A percentile compares a stretch with the other conserved stretches of the same genome.
Conservation (phyloP, 1,139 yeast species). For the Debaryomyces coudertii region DNA sequence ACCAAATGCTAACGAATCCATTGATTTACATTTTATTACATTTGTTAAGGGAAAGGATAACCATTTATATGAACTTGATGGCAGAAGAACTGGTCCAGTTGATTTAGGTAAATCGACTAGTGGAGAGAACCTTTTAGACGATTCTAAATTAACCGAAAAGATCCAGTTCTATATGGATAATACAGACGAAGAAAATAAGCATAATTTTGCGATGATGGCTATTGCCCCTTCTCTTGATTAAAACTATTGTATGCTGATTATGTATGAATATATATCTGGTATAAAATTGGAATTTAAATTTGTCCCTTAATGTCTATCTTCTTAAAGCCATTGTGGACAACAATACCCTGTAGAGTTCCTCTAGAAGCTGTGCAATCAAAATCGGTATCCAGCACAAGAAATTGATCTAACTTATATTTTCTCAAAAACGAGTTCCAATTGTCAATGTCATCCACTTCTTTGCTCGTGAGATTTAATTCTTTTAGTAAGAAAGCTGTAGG, state of each 20-base stretch:
- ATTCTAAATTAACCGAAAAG: slow-evolving; percentile 52
- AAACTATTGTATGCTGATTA: slow-evolving; percentile 3
- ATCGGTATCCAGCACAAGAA: slow-evolving; percentile 31
- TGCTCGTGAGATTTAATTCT: slow-evolving; percentile 49
- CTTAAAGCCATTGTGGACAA: slow-evolving; percentile 49
- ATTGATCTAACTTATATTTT: slow-evolving; percentile 42
- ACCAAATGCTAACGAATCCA: slow-evolving; percentile 67
- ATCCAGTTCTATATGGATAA: slow-evolving; percentile 67
- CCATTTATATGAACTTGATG: slow-evolving; percentile 84
- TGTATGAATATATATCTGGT: slow-evolving; percentile 24
- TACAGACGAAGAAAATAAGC: slow-evolving; percentile 59
- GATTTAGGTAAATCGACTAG: slow-evolving; percentile 50
- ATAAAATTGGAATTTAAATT: slow-evolving; percentile 55
- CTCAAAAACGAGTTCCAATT: slow-evolving; percentile 38
- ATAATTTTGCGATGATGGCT: slow-evolving; percentile 71
- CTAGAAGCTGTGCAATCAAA: slow-evolving; percentile 54
- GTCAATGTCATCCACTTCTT: slow-evolving; percentile 12
- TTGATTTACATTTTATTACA: slow-evolving; percentile 78
- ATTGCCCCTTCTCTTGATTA: slow-evolving; percentile 57
- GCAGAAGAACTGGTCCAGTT: slow-evolving; percentile 79
- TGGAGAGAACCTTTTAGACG: slow-evolving; percentile 54
- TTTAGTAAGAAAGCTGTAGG: slow-evolving; percentile 46
- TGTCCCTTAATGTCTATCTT: slow-evolving; percentile 95
- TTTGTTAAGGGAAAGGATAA: slow-evolving; percentile 62
- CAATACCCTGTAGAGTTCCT: slow-evolving; percentile 41